A percentile compares a stretch with the other conserved stretches of the same genome.
Evolutionary conservation across 495 filamentous ascomycete genomes (phyloP).

Genomic region (Chaetomium cochliodes): DNA sequence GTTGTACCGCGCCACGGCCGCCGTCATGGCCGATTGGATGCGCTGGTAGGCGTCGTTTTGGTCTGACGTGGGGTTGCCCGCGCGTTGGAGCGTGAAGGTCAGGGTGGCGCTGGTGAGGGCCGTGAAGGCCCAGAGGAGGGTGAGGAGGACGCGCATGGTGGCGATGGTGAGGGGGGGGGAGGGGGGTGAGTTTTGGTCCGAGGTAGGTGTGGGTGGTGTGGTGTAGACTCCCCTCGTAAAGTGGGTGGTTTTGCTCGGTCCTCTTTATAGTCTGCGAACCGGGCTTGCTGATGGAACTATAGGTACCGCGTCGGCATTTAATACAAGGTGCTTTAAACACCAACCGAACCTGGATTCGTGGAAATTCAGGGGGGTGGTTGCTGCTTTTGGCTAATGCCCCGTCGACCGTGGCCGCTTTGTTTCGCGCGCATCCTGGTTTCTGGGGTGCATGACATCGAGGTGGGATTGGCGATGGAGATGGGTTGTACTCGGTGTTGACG

Average conservation of each 20-base stretch:
- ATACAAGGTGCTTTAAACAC: neutral
- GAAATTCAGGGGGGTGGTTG: constrained; percentile 15
- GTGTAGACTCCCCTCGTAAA: neutral
- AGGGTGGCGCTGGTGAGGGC: constrained; percentile 33
- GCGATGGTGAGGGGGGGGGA: neutral
- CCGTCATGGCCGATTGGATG: constrained; percentile 41
- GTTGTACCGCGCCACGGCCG: constrained; percentile 41
- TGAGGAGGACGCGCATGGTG: constrained; percentile 38
- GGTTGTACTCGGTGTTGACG: constrained; percentile 4
- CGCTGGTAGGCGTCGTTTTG: constrained; percentile 40
- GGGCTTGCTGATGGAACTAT: neutral
- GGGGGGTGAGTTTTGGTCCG: neutral
- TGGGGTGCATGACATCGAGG: constrained; percentile 8
- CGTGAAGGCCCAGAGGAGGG: constrained; percentile 28
- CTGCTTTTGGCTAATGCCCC: constrained; percentile 4
- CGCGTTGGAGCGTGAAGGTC: constrained; percentile 36
- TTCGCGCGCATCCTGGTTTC: neutral
- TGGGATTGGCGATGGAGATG: neutral
- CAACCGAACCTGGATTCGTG: constrained; percentile 21
- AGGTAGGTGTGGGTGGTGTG: neutral
- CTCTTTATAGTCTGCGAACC: neutral
- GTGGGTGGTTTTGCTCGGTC: neutral
- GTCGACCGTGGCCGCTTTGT: neutral
- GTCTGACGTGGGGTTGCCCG: constrained; percentile 38
- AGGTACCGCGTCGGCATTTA: constrained; percentile 5